These are phyloP conservation scores for Rhynchosporium agropyri DNA, from an alignment of 2,329 filamentous ascomycete species.

Conservation along the genomic window DNA sequence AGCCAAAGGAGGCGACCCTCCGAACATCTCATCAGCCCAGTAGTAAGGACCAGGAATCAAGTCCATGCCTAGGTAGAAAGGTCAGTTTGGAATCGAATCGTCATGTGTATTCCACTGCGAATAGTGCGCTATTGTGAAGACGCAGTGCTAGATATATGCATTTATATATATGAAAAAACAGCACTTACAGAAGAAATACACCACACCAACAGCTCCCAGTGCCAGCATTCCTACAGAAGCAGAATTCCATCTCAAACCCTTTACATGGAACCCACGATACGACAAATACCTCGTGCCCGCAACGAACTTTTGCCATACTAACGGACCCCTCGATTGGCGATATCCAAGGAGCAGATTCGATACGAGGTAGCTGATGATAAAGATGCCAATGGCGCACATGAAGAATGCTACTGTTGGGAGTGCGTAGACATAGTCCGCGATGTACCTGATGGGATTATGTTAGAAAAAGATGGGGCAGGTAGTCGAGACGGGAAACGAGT, in stretches of 20 bases:
- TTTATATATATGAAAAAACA: not conserved
- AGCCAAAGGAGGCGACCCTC: slow-evolving; percentile 12
- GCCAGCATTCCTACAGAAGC: slow-evolving; percentile 12
- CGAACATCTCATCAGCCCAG: slow-evolving; percentile 12
- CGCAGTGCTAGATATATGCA: not conserved
- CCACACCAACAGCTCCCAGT: slow-evolving; percentile 6
- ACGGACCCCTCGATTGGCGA: not conserved
- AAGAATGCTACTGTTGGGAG: slow-evolving; percentile 10
- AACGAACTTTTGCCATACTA: slow-evolving; percentile 7
- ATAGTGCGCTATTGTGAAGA: not conserved
- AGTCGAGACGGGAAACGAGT: slow-evolving; percentile 36
- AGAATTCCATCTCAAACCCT: slow-evolving; percentile 9
- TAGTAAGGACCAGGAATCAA: slow-evolving; percentile 16
- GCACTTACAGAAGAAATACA: slow-evolving; percentile 20
- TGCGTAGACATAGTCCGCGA: slow-evolving; percentile 14
- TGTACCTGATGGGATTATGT: slow-evolving; percentile 13
- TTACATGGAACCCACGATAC: slow-evolving; percentile 15
- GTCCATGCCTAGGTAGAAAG: not conserved
- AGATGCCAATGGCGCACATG: slow-evolving; percentile 11
- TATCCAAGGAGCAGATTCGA: slow-evolving; percentile 1
- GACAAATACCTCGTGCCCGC: slow-evolving; percentile 13
- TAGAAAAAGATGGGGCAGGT: slow-evolving; percentile 42
- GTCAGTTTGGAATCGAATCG: not conserved
- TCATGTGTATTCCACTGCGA: not conserved
- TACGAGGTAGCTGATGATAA: slow-evolving; percentile 12